Evolutionary conservation across 345 rosid genomes (phyloP).

Genomic region (Bruguiera gymnorhiza): DNA sequence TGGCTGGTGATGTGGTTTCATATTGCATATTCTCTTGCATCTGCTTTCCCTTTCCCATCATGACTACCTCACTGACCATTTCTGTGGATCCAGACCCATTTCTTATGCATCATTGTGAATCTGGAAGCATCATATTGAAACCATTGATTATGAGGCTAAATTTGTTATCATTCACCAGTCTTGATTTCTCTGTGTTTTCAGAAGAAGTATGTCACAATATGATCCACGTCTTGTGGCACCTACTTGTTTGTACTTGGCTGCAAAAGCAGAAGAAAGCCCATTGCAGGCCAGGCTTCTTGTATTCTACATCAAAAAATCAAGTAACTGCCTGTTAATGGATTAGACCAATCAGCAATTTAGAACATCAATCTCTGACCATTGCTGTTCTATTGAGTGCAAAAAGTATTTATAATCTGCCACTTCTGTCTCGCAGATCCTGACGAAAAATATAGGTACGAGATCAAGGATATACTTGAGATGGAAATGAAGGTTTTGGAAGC

Average conservation of each 20-base stretch:
- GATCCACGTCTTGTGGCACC: constrained; percentile 97
- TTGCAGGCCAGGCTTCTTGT: constrained; percentile 76
- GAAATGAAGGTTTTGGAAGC: constrained; percentile 98
- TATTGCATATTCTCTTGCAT: too few relatives aligned
- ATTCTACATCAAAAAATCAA: constrained; percentile 61
- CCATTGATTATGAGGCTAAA: neutral
- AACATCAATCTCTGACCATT: constrained; percentile 2
- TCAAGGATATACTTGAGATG: constrained; percentile 93
- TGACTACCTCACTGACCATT: too few relatives aligned
- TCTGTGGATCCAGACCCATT: neutral
- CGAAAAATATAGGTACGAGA: constrained; percentile 73
- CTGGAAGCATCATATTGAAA: neutral
- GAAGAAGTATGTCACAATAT: constrained; percentile 84
- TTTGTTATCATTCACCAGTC: constrained; percentile 12
- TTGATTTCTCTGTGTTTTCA: constrained; percentile 30
- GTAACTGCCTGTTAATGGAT: constrained; percentile 41
- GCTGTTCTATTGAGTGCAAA: constrained; percentile 10
- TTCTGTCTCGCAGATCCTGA: constrained; percentile 55
- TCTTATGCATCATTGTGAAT: neutral
- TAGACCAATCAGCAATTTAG: constrained; percentile 3
- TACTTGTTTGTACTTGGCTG: constrained; percentile 90
- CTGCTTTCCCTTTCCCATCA: too few relatives aligned
- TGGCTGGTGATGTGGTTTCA: neutral
- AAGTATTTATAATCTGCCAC: constrained; percentile 21
- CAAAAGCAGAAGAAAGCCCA: constrained; percentile 98